Evolutionary conservation across 2,329 filamentous ascomycete species (phyloP).

Genomic region (Nemania abortiva): DNA sequence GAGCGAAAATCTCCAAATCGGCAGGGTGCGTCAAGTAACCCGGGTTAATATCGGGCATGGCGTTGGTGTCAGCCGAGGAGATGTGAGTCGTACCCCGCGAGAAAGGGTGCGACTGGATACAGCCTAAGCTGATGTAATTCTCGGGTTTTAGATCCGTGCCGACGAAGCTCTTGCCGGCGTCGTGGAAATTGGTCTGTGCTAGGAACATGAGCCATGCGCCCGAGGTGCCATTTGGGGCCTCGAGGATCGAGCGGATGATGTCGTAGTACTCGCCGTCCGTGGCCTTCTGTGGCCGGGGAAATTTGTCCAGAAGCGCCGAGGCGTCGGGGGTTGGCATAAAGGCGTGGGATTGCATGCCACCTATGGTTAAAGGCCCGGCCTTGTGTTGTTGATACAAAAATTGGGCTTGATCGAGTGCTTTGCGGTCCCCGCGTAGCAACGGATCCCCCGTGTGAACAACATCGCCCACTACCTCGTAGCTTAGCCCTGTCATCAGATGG

Average conservation of each 20-base stretch:
- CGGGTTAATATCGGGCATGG: slow-evolving; percentile 62
- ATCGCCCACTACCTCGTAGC: slow-evolving; percentile 37
- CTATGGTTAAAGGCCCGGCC: slow-evolving; percentile 42
- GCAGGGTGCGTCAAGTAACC: slow-evolving; percentile 64
- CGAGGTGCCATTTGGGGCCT: slow-evolving; percentile 37
- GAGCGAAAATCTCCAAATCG: slow-evolving; percentile 61
- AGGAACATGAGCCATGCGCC: slow-evolving; percentile 45
- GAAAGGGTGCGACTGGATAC: slow-evolving; percentile 58
- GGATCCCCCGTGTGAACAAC: slow-evolving; percentile 33
- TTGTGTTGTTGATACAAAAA: slow-evolving; percentile 40
- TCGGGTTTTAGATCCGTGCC: slow-evolving; percentile 35
- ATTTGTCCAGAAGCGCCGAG: slow-evolving; percentile 30
- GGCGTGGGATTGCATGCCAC: slow-evolving; percentile 42
- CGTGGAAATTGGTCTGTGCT: slow-evolving; percentile 43
- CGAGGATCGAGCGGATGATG: slow-evolving; percentile 38
- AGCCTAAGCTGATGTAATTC: slow-evolving; percentile 41
- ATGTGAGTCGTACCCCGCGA: slow-evolving; percentile 63
- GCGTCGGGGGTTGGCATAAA: slow-evolving; percentile 41
- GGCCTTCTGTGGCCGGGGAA: slow-evolving; percentile 19
- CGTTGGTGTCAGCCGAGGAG: slow-evolving; percentile 55
- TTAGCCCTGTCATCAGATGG: slow-evolving; percentile 35
- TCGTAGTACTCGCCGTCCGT: slow-evolving; percentile 33
- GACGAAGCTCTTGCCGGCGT: slow-evolving; percentile 44
- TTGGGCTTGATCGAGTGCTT: slow-evolving; percentile 36
- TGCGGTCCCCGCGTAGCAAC: slow-evolving; percentile 37